These are phyloP conservation scores for Tubosaeta sp. DNA, from an alignment of 768 basidiomycete species.

Conservation along the genomic window DNA sequence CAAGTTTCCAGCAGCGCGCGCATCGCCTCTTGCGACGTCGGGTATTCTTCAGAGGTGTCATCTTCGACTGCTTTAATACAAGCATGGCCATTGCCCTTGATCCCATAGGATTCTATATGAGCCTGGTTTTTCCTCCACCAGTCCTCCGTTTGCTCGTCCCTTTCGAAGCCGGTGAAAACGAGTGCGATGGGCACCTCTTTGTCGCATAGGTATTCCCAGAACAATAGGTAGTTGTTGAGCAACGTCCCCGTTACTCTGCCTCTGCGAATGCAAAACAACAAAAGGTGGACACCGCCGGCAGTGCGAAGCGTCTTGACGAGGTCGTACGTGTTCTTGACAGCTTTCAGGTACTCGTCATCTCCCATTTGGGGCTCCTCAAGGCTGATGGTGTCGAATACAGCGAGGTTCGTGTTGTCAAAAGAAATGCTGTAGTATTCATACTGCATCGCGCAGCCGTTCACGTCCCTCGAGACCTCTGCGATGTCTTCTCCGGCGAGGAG, in stretches of 20 bases:
- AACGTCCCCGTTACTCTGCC: conserved; percentile 35
- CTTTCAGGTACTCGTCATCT: conserved; percentile 23
- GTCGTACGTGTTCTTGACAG: conserved; percentile 26
- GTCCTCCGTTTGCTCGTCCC: conserved; percentile 29
- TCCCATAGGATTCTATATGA: conserved; percentile 18
- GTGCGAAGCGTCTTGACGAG: conserved; percentile 31
- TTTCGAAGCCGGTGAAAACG: conserved; percentile 39
- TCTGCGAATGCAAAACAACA: conserved; percentile 39
- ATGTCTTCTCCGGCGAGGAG: conserved; percentile 24
- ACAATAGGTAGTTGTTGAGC: conserved; percentile 38
- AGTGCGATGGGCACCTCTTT: conserved; percentile 36
- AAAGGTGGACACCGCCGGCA: conserved; percentile 38
- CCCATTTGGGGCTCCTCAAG: conserved; percentile 31
- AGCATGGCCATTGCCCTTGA: conserved; percentile 28
- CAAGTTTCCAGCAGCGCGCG: conserved; percentile 16
- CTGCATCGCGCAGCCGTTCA: conserved; percentile 35
- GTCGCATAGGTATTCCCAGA: conserved; percentile 37
- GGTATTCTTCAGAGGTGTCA: conserved; percentile 16
- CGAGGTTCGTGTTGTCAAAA: conserved; percentile 17
- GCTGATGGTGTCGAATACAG: conserved; percentile 34
- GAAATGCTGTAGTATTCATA: conserved; percentile 23
- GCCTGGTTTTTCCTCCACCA: conserved; percentile 32
- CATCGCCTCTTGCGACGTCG: conserved; percentile 20
- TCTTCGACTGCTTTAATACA: conserved; percentile 28
- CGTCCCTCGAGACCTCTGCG: conserved; percentile 25